These are phyloP conservation scores for Yueomyces sinensis DNA, from an alignment of 805 yeast species.

Conservation along the genomic window DNA sequence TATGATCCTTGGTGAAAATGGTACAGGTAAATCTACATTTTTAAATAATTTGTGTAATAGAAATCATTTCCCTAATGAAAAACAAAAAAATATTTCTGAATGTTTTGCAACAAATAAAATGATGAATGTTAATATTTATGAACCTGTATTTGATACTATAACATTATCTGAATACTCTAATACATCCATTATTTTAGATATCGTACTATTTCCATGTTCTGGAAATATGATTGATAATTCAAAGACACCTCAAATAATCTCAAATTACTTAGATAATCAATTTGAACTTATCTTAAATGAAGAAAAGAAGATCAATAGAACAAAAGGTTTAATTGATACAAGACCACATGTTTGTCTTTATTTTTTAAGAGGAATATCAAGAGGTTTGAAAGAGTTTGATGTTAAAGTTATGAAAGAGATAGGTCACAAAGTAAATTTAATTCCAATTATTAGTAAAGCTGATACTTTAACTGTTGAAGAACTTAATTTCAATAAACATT, in stretches of 20 bases:
- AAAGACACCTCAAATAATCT: slow-evolving; percentile 34
- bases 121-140: neutral
- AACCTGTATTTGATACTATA: neutral
- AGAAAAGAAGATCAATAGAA: slow-evolving; percentile 60
- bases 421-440: slow-evolving; percentile 62
- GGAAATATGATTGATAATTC: slow-evolving; percentile 64
- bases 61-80: slow-evolving; percentile 25
- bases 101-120: slow-evolving; percentile 1
- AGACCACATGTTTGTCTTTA: slow-evolving; percentile 70
- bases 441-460: slow-evolving; percentile 73
- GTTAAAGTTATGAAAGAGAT: slow-evolving; percentile 55
- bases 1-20: slow-evolving; percentile 60
- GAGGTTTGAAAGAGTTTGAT: slow-evolving; percentile 36
- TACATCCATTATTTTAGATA: slow-evolving; percentile 37
- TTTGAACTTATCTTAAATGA: slow-evolving; percentile 62
- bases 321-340: slow-evolving; percentile 58
- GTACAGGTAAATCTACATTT: slow-evolving; percentile 65
- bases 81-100: slow-evolving; percentile 1
- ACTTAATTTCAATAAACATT: slow-evolving; percentile 37
- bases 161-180: slow-evolving; percentile 38
- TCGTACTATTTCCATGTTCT: slow-evolving; percentile 61
- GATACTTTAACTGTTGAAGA: slow-evolving; percentile 67
- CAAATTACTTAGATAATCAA: slow-evolving; percentile 52
- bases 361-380: slow-evolving; percentile 52
- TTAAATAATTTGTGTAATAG: slow-evolving; percentile 52